Percentiles rank a stretch among this genome's conserved stretches.
phyloP scores from a whole-genome alignment of 805 yeast species.

The Zygoascus flipseniorum region DNA sequence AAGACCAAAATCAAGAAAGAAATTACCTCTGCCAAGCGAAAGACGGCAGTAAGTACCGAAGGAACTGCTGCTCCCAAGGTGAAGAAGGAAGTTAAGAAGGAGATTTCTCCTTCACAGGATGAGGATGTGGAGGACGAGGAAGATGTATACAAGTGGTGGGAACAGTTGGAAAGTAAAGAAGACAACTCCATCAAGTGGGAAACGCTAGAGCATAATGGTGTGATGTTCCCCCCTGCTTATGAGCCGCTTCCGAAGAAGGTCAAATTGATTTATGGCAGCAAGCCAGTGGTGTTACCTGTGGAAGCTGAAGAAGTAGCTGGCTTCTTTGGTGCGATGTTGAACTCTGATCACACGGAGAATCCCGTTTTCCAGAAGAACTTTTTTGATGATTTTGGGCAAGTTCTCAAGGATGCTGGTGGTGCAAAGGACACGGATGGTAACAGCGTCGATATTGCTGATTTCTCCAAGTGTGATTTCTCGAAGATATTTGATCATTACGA shows the following conservation, averaged over 20 bases:
- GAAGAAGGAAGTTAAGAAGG: slow-evolving; percentile 4
- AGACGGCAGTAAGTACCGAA: neutral
- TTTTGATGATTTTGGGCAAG: slow-evolving; percentile 66
- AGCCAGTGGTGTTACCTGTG: slow-evolving; percentile 63
- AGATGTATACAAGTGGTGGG: slow-evolving; percentile 79
- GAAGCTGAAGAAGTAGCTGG: slow-evolving; percentile 97
- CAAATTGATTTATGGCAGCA: slow-evolving; percentile 65
- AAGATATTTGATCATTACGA: slow-evolving; percentile 69
- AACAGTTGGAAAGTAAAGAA: slow-evolving; percentile 46
- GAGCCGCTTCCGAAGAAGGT: slow-evolving; percentile 76
- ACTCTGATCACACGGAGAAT: slow-evolving; percentile 75
- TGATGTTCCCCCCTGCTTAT: slow-evolving; percentile 86
- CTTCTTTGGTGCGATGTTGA: slow-evolving; percentile 80
- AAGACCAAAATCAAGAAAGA: slow-evolving; percentile 8
- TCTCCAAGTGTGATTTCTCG: slow-evolving; percentile 68
- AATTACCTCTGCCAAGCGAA: neutral
- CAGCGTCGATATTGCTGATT: slow-evolving; percentile 40
- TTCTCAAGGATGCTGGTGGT: slow-evolving; percentile 64
- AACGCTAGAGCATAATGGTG: slow-evolving; percentile 80
- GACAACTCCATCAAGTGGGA: slow-evolving; percentile 82
- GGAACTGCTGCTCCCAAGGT: neutral
- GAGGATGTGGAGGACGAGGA: slow-evolving; percentile 44
- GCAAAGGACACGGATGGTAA: slow-evolving; percentile 28
- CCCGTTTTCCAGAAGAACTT: slow-evolving; percentile 82
- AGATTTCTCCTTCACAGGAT: neutral